Conservation (phyloP, 805 yeast species). For the Wickerhamomyces bovis region DNA sequence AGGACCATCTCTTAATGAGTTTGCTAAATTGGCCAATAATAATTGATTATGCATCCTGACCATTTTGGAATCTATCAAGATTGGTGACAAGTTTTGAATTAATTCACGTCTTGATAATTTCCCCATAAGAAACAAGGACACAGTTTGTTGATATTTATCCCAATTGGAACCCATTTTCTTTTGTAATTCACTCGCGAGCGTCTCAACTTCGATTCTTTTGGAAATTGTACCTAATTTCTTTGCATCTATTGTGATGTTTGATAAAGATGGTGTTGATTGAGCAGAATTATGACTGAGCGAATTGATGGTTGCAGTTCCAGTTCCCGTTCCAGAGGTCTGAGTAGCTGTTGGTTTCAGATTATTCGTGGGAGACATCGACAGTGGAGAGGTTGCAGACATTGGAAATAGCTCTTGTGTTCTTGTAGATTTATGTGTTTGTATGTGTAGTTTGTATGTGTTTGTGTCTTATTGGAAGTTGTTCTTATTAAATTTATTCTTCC, state of each 20-base stretch:
- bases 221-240: neutral
- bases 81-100: slow-evolving; percentile 47
- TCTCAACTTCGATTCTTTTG: slow-evolving; percentile 53
- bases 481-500: too few relatives aligned
- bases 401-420: too few relatives aligned
- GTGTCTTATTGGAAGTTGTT: too few relatives aligned
- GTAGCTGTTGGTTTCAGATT: neutral
- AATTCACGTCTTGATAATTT: slow-evolving; percentile 74
- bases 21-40: slow-evolving; percentile 74
- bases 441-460: too few relatives aligned
- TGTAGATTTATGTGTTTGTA: too few relatives aligned
- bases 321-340: neutral
- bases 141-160: slow-evolving; percentile 79
- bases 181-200: slow-evolving; percentile 67
- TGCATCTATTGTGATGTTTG: neutral
- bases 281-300: neutral
- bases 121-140: slow-evolving; percentile 73
- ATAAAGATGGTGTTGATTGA: slow-evolving; percentile 2
- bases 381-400: neutral
- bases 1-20: slow-evolving; percentile 73
- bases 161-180: slow-evolving; percentile 64
- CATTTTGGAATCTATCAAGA: slow-evolving; percentile 33
- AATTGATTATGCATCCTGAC: slow-evolving; percentile 76
- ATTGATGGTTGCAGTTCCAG: too few relatives aligned
- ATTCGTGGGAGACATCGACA: neutral